Evolutionary conservation across 2,329 filamentous ascomycete species (phyloP).

Genomic region (Paracoccidioides lutzii): DNA sequence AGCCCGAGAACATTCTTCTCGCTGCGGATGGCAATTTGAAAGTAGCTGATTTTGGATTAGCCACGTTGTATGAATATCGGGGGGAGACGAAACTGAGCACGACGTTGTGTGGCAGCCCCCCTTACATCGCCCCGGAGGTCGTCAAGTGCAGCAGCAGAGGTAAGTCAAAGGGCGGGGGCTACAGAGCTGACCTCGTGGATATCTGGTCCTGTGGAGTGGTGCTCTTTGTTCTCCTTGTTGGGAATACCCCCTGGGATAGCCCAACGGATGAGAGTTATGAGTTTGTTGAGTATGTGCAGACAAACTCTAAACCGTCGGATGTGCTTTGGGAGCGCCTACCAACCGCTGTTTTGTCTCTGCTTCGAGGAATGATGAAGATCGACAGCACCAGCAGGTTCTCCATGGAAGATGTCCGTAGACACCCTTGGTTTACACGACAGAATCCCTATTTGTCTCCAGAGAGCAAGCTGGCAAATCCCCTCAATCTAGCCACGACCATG

Average conservation of each 20-base stretch:
- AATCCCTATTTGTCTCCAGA: conserved; percentile 65
- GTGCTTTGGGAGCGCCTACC: conserved; percentile 75
- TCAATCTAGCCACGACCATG: conserved; percentile 87
- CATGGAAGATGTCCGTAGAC: conserved; percentile 73
- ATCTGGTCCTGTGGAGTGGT: conserved; percentile 98
- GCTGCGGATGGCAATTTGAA: conserved; percentile 77
- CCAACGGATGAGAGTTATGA: conserved; percentile 79
- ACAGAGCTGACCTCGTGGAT: conserved; percentile 64
- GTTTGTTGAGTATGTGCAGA: conserved; percentile 73
- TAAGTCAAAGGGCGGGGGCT: conserved; percentile 33
- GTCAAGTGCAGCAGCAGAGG: conserved; percentile 42
- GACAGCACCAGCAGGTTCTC: conserved; percentile 63
- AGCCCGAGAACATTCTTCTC: conserved; percentile 90
- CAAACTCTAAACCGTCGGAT: conserved; percentile 68
- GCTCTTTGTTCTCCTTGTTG: conserved; percentile 87
- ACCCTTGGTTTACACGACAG: conserved; percentile 83
- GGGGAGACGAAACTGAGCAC: conserved; percentile 68
- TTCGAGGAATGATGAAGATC: conserved; percentile 86
- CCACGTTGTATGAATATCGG: conserved; percentile 83
- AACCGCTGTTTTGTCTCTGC: conserved; percentile 58
- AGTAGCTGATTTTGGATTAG: conserved; percentile 91
- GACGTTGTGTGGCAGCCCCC: conserved; percentile 88
- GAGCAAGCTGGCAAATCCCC: conserved; percentile 62
- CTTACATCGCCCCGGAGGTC: conserved; percentile 95
- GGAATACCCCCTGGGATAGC: conserved; percentile 96